Base-by-base conservation (phyloP, 805 yeast species). In the Teunomyces kruisii region DNA sequence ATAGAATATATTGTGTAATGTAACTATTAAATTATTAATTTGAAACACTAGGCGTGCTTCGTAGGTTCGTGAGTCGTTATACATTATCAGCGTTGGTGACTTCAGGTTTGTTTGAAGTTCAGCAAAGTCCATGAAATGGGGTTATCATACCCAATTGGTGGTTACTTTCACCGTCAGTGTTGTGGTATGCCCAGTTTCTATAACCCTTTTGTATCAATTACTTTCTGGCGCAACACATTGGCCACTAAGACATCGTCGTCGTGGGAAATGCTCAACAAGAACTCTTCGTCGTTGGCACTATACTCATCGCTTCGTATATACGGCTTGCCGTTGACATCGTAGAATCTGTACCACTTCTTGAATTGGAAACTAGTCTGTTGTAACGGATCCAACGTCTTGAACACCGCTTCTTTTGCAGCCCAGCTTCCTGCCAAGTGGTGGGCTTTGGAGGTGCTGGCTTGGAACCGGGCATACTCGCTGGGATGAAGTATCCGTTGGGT, bases 381-480 rank as follows among this genome's bases (percentile, higher is more conserved):
- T 3, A 48, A 49, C 1, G 53, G 42, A 39, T 73, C 78, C 45
- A 87, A 59, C 0, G 83, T 71, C 59, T 87, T 87, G 59, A 69
- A 87, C 7, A 85, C 56, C 1, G 94, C 91, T 54, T 87, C 95
- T 52, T 87, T 87, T 7, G 78, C 67, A 8, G 89, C 83, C 95
- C 95, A 87, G 14, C 63, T 53, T 2, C 81, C 79, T 1, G 88
- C 78, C 14, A 86, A 58, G 7, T 55, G 49, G 1, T 53, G 57
- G 1, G 55, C 9, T n/a, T 67, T 58, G 13, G 10, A 26, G 12
- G 22, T 9, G 12, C 53, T 40, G 16, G 50, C 26, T 3, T 49
- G 40, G 42, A 76, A 75, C 3, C 43, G 46, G 2, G 75, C 58
- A 9, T 53, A 42, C 48, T 75, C 65, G 57, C 57, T 49, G 1